A percentile compares a stretch with the other conserved stretches of the same genome.
Evolutionary conservation across 2,329 filamentous ascomycete genomes (phyloP).

Genomic region (Fusarium sp.): DNA sequence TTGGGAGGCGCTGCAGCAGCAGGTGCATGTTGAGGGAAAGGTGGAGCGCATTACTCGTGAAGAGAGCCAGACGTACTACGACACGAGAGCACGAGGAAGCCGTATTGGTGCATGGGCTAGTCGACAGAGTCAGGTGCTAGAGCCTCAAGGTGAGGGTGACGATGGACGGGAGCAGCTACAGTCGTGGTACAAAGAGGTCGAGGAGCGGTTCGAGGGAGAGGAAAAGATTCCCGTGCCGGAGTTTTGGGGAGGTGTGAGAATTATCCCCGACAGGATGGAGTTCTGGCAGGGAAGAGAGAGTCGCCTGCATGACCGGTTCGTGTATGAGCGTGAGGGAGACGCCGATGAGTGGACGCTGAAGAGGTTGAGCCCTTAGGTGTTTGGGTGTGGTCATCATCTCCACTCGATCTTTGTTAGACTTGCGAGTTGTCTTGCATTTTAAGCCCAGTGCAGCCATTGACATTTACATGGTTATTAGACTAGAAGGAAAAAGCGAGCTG

Average conservation of each 20-base stretch:
- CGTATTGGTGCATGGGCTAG: slow-evolving; percentile 95
- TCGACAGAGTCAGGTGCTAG: slow-evolving; percentile 83
- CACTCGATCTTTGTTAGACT: neutral
- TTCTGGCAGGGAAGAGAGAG: slow-evolving; percentile 96
- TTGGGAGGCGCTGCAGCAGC: slow-evolving; percentile 88
- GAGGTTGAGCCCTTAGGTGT: slow-evolving; percentile 72
- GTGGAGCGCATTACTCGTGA: slow-evolving; percentile 74
- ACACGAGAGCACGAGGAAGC: slow-evolving; percentile 80
- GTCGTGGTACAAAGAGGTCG: slow-evolving; percentile 79
- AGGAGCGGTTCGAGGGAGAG: slow-evolving; percentile 78
- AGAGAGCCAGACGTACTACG: slow-evolving; percentile 79
- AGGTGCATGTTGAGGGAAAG: slow-evolving; percentile 88
- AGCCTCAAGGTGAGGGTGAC: slow-evolving; percentile 59
- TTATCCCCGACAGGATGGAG: slow-evolving; percentile 88
- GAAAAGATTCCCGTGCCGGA: slow-evolving; percentile 90
- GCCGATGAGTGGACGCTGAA: slow-evolving; percentile 72
- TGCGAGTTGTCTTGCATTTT: neutral
- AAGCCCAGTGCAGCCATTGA: neutral
- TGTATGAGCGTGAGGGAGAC: slow-evolving; percentile 75
- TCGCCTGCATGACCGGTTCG: slow-evolving; percentile 92
- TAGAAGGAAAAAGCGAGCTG: neutral
- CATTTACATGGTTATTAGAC: neutral
- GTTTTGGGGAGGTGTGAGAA: slow-evolving; percentile 93
- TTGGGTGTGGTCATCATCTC: neutral
- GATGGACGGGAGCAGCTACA: slow-evolving; percentile 82